These are phyloP conservation scores for Handroanthus guayacan DNA, from an alignment of 257 asterid genomes.

Conservation along the genomic window DNA sequence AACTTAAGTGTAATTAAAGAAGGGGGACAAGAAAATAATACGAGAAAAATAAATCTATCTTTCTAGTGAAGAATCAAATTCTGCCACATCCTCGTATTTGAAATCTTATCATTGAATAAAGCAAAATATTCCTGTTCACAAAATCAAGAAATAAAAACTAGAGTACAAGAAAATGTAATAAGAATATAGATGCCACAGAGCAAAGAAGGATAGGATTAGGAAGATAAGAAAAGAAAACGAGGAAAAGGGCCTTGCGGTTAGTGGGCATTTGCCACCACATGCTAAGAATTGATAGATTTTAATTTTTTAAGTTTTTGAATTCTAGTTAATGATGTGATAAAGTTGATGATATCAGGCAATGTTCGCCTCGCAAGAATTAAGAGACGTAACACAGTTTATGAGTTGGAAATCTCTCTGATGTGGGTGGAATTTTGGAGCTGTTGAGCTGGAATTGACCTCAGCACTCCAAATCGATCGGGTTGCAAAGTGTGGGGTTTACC, in stretches of 20 bases:
- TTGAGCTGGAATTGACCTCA: too few species aligned
- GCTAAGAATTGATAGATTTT: neutral
- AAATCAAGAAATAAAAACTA: neutral
- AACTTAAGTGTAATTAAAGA: neutral
- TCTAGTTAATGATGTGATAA: neutral
- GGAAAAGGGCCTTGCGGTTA: constrained; percentile 31
- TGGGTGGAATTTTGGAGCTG: too few species aligned
- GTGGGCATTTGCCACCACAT: constrained; percentile 11
- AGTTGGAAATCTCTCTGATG: too few species aligned
- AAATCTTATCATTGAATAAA: constrained; percentile 9
- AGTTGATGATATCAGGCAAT: too few species aligned
- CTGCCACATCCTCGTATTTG: constrained; percentile 27
- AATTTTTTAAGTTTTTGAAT: neutral
- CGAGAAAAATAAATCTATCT: neutral
- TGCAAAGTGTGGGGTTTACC: too few species aligned
- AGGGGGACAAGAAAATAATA: constrained; percentile 19
- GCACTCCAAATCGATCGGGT: too few species aligned
- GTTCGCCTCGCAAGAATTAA: too few species aligned
- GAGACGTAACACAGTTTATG: too few species aligned
- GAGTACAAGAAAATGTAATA: neutral
- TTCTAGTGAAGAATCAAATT: constrained; percentile 27
- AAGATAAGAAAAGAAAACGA: constrained; percentile 27
- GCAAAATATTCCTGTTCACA: constrained; percentile 11
- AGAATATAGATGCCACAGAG: neutral
- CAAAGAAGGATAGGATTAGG: constrained; percentile 30